Evolutionary conservation across 129 eudicot genomes (phyloP).

Genomic region (Calendula officinalis): DNA sequence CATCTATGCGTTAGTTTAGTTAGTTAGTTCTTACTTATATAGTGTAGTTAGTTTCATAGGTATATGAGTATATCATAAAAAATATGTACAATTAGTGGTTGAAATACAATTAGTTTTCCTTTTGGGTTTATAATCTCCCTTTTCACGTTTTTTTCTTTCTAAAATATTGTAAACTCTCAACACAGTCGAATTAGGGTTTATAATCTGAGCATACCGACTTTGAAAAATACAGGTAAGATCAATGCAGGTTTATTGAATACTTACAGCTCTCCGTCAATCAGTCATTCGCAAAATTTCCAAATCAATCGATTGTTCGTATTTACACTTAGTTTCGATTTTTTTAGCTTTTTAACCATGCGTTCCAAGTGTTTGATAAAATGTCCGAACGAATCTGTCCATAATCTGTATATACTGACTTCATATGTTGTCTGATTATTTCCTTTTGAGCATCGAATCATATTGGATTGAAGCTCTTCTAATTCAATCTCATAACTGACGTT

Average conservation of each 20-base stretch:
- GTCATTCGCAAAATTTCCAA: not conserved
- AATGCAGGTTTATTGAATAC: not conserved
- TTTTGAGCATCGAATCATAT: not conserved
- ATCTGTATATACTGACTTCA: constrained; percentile 3
- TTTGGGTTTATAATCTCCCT: not conserved
- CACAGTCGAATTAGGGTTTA: not conserved
- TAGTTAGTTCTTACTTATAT: no score
- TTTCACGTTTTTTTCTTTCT: not conserved
- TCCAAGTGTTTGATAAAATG: constrained; percentile 14
- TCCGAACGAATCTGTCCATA: constrained; percentile 9
- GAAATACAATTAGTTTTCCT: not conserved
- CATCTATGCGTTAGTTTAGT: constrained; percentile 1
- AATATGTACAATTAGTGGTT: not conserved
- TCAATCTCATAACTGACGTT: not conserved
- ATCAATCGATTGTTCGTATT: not conserved
- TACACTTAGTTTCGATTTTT: not conserved
- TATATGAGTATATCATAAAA: constrained; percentile 4
- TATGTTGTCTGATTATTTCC: not conserved
- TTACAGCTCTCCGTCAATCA: no score
- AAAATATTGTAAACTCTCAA: not conserved
- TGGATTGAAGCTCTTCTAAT: constrained; percentile 10
- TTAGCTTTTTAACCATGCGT: not conserved
- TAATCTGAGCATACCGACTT: not conserved
- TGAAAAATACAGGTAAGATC: not conserved
- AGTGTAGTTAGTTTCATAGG: constrained; percentile 16